Conservation (phyloP, 2,329 filamentous ascomycete genomes). For the Tolypocladium endophyticum region DNA sequence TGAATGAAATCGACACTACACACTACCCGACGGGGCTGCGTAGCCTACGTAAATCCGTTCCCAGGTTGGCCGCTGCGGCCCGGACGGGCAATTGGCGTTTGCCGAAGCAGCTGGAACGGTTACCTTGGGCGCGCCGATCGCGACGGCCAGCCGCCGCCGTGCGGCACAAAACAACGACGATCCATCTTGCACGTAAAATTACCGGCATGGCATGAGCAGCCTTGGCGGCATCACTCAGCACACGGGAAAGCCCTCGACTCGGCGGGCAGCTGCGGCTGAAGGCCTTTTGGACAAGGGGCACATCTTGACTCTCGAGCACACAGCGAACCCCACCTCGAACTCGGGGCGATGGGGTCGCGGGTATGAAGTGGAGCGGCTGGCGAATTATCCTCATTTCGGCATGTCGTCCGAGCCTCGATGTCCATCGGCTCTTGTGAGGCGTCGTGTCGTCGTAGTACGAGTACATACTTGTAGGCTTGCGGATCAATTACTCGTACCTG, state of each 20-base stretch:
- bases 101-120: background rate
- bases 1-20: background rate
- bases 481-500: background rate
- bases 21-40: background rate
- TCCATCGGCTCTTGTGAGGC: background rate
- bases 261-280: background rate
- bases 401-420: background rate
- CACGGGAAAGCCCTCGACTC: background rate
- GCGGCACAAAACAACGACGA: background rate
- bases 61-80: background rate
- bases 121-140: background rate
- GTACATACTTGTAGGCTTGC: no score
- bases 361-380: background rate
- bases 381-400: background rate
- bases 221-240: background rate
- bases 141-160: background rate
- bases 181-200: background rate
- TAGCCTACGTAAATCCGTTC: background rate
- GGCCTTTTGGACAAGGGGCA: background rate
- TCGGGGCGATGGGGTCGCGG: background rate
- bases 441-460: background rate
- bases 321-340: background rate
- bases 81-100: background rate
- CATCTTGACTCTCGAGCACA: background rate
- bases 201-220: background rate